Evolutionary conservation across 495 filamentous ascomycete species (phyloP), one percentile per base, ranked within the genome.

Genomic region (Massariosphaeria phaeospora): DNA sequence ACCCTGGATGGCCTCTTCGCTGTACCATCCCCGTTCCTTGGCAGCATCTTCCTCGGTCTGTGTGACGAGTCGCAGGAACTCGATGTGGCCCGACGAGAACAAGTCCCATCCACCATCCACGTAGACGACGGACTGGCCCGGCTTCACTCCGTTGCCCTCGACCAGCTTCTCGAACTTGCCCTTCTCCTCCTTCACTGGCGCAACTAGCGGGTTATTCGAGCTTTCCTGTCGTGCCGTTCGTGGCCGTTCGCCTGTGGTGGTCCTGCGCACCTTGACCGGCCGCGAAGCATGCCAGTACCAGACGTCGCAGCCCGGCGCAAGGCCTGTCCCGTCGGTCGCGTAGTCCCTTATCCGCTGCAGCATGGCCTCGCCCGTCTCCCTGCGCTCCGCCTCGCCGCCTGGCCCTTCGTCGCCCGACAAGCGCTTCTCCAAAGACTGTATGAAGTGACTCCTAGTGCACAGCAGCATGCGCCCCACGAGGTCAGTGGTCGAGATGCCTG

Each of bases 81-180:
- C 89, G 62, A 97, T 96, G 61, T 99, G 93, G 0, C 93, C 93
- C 38, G 86, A 91, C 6, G 88, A 95, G 73, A 99, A 99, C 15
- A 99, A 81, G 66, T 99, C 93, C 64, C 96, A 99, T 0, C 90
- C 91, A 8, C 93, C 93, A 59, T 96, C 93, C 35, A 97, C 89
- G 69, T 97, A 97, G 23, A 96, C 84, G 18, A 97, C 76, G 3
- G 86, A 76, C 70, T 97, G 91, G 0, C 87, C 91, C 0, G 82
- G 80, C 54, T 76, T 78, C 0, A 85, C 84, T 0, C 72, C 69
- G 26, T 76, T 73, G 1, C 93, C 93, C 20, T 74, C 66, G 10
- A 94, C 81, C 29, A 95, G 50, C 27, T 70, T 71, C 47, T 73
- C 72, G 65, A 87, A 95, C 30, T 27, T 56, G 29, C 64, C 67